phyloP scores from a whole-genome alignment of 1,284 basidiomycete genomes.

The Stereum hirsutum region DNA sequence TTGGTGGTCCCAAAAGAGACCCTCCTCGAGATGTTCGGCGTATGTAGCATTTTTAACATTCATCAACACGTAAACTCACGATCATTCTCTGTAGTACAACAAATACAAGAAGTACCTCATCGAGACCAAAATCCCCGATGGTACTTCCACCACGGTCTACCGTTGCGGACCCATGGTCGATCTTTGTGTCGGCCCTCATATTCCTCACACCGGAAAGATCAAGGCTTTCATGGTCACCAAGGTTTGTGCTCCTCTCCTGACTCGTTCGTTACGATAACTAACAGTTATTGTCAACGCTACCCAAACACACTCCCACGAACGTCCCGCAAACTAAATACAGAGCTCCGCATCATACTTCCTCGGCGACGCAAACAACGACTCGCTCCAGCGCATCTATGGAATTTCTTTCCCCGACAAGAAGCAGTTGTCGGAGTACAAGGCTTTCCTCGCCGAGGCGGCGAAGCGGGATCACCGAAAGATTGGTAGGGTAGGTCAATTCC shows the following conservation, averaged over 20 bases:
- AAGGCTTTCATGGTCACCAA: conserved; percentile 96
- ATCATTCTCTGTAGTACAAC: conserved; percentile 69
- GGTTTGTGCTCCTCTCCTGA: conserved; percentile 29
- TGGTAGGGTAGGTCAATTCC: conserved; percentile 50
- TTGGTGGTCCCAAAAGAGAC: conserved; percentile 91
- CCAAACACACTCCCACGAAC: background rate
- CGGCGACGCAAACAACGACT: conserved; percentile 90
- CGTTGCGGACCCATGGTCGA: conserved; percentile 99
- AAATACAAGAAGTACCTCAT: conserved; percentile 99
- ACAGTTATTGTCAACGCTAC: conserved; percentile 1
- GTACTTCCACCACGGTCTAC: conserved; percentile 96
- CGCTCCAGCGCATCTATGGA: conserved; percentile 95
- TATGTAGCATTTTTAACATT: too few relatives aligned
- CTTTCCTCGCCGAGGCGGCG: conserved; percentile 92
- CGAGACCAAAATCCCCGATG: conserved; percentile 92
- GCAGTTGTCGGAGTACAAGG: conserved; percentile 93
- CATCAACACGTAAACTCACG: background rate
- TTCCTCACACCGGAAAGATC: conserved; percentile 96
- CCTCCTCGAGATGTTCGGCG: conserved; percentile 93
- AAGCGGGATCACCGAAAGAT: conserved; percentile 97
- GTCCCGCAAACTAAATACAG: too few relatives aligned
- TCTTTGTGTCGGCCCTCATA: conserved; percentile 94
- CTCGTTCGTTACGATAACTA: too few relatives aligned
- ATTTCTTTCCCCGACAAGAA: conserved; percentile 99
- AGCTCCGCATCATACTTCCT: conserved; percentile 99